Evolutionary conservation across 805 yeast genomes (phyloP).

Genomic region (Saturnispora kantuleensis): DNA sequence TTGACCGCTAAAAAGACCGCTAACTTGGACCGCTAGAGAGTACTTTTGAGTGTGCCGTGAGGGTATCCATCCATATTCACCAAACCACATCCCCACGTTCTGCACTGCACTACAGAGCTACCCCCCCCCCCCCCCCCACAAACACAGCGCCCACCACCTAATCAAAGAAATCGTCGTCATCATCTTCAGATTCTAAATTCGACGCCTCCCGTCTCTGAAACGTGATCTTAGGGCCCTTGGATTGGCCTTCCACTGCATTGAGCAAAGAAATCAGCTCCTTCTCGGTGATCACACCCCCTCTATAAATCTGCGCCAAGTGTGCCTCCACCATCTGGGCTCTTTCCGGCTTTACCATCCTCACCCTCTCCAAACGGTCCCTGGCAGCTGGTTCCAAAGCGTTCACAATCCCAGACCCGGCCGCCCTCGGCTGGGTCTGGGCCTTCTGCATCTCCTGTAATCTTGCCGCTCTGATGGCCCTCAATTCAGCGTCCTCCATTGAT

Average conservation of each 20-base stretch:
- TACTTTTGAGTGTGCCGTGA: too few species aligned
- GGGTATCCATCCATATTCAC: too few species aligned
- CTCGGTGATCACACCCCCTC: slow-evolving; percentile 77
- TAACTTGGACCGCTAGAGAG: too few species aligned
- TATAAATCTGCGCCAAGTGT: slow-evolving; percentile 59
- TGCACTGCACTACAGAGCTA: too few species aligned
- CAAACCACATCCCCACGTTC: too few species aligned
- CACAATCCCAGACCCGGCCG: slow-evolving; percentile 28
- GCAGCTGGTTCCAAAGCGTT: slow-evolving; percentile 74
- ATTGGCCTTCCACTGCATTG: slow-evolving; percentile 71
- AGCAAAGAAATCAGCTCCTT: slow-evolving; percentile 73
- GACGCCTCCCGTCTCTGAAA: slow-evolving; percentile 36
- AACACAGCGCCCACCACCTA: not conserved
- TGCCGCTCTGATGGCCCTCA: slow-evolving; percentile 89
- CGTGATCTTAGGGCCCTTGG: slow-evolving; percentile 47
- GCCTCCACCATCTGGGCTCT: slow-evolving; percentile 83
- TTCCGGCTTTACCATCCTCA: slow-evolving; percentile 82
- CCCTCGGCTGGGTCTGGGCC: slow-evolving; percentile 8
- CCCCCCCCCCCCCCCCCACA: too few species aligned
- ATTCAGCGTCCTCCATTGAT: slow-evolving; percentile 77
- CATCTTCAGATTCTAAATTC: slow-evolving; percentile 16
- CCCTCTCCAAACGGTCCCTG: slow-evolving; percentile 77
- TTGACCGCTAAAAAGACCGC: too few species aligned
- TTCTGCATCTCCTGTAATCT: slow-evolving; percentile 75
- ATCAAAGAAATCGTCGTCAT: slow-evolving; percentile 25